Percentiles rank a stretch among this genome's conserved stretches.
phyloP scores from a whole-genome alignment of 805 yeast genomes.

The Schizosaccharomyces japonicus region DNA sequence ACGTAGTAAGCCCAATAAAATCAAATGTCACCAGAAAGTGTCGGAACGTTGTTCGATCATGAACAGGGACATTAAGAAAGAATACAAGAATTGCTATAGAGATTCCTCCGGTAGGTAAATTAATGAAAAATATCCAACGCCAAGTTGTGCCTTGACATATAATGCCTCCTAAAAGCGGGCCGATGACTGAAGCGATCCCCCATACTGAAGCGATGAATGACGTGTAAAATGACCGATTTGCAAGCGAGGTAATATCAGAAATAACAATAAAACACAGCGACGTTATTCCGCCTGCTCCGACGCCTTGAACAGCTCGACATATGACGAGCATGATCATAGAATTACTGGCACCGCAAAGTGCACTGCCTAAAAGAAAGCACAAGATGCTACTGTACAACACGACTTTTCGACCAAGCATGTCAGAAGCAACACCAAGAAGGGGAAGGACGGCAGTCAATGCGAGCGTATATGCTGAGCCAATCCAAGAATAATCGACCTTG shows the following conservation, averaged over 20 bases:
- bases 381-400: conserved; percentile 21
- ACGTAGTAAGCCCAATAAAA: conserved; percentile 24
- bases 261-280: conserved; percentile 2
- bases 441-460: conserved; percentile 50
- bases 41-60: conserved; percentile 17
- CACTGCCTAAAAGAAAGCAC: conserved; percentile 24
- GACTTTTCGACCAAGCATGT: conserved; percentile 22
- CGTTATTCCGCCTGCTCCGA: conserved; percentile 45
- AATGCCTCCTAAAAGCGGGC: conserved; percentile 47
- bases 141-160: conserved; percentile 35
- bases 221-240: conserved; percentile 1
- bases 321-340: conserved; percentile 37
- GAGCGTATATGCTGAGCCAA: conserved; percentile 38
- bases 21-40: conserved; percentile 25
- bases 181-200: conserved; percentile 14
- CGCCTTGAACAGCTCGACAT: conserved; percentile 44
- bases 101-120: conserved; percentile 39
- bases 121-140: conserved; percentile 59
- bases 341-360: conserved; percentile 22
- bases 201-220: conserved; percentile 5
- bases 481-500: conserved; percentile 26
- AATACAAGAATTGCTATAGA: conserved; percentile 20
- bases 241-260: conserved; percentile 3
- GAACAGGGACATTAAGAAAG: conserved; percentile 26
- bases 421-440: conserved; percentile 42